Percentiles rank a stretch among this genome's conserved stretches.
phyloP scores from a whole-genome alignment of 2,329 filamentous ascomycete genomes.

The Hymenoscyphus salicellus region DNA sequence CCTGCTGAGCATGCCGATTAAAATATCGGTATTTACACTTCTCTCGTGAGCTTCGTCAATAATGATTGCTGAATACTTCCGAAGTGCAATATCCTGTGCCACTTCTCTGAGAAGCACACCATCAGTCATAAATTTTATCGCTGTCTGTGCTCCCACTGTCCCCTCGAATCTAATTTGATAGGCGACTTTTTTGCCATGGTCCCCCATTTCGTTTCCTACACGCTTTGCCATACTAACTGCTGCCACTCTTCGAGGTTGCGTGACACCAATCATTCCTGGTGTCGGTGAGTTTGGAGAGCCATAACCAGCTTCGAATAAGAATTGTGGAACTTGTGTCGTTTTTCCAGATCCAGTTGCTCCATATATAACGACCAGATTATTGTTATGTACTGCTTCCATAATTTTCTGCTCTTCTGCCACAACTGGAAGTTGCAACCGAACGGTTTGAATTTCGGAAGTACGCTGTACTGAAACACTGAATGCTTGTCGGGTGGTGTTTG shows the following conservation, averaged over 20 bases:
- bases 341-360: conserved; percentile 96
- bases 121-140: conserved; percentile 98
- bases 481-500: conserved; percentile 64
- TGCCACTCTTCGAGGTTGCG: conserved; percentile 89
- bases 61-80: conserved; percentile 88
- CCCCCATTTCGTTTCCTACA: conserved; percentile 79
- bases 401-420: conserved; percentile 95
- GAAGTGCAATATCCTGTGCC: conserved; percentile 79
- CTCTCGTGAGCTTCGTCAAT: conserved; percentile 97
- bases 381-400: conserved; percentile 95
- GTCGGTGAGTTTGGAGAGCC: conserved; percentile 74
- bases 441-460: conserved; percentile 69
- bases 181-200: conserved; percentile 72
- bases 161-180: conserved; percentile 97
- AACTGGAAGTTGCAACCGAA: conserved; percentile 77
- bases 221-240: conserved; percentile 96
- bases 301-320: conserved; percentile 90
- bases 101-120: conserved; percentile 92
- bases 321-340: conserved; percentile 95
- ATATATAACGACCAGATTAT: conserved; percentile 85
- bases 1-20: conserved; percentile 95
- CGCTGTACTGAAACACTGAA: conserved; percentile 72
- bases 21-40: conserved; percentile 94
- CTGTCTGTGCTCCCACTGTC: conserved; percentile 73
- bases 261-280: conserved; percentile 90